These are phyloP conservation scores for Penicillium aurantiogriseum DNA, from an alignment of 2,329 filamentous ascomycete genomes.

Conservation along the genomic window DNA sequence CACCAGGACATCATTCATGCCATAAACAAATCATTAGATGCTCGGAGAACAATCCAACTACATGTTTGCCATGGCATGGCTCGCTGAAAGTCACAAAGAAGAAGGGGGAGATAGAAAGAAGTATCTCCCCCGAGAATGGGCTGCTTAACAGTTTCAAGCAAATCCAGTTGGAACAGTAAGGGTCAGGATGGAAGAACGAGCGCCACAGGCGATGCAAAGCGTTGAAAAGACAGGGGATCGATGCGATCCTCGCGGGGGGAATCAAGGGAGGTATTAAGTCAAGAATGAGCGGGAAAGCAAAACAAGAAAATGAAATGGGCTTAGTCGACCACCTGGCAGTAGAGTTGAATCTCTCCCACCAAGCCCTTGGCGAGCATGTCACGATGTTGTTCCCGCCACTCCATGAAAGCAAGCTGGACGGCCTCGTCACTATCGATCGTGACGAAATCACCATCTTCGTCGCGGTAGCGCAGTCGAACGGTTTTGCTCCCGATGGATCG, in stretches of 20 bases:
- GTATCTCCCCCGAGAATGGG: conserved; percentile 19
- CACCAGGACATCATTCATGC: conserved; percentile 15
- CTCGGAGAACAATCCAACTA: conserved; percentile 8
- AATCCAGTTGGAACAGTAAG: conserved; percentile 31
- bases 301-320: conserved; percentile 5
- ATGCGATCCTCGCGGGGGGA: conserved; percentile 4
- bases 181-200: conserved; percentile 24
- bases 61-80: conserved; percentile 5
- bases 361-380: conserved; percentile 62
- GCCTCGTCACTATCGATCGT: conserved; percentile 95
- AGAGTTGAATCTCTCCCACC: conserved; percentile 87
- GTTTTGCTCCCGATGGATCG: conserved; percentile 79
- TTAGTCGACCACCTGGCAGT: conserved; percentile 62
- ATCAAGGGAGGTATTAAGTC: conserved; percentile 11
- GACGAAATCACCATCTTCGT: conserved; percentile 90
- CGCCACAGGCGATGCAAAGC: conserved; percentile 22
- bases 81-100: conserved; percentile 8
- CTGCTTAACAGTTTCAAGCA: conserved; percentile 28
- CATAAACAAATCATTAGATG: conserved; percentile 19
- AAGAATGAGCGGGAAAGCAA: conserved; percentile 10
- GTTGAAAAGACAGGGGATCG: conserved; percentile 9
- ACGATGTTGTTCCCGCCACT: conserved; percentile 78
- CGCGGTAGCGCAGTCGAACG: conserved; percentile 83
- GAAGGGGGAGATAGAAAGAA: conserved; percentile 10
- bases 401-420: conserved; percentile 91